Evolutionary conservation across 495 filamentous ascomycete genomes (phyloP), one percentile per base, ranked within the genome.

Genomic region (Neurospora sp.): DNA sequence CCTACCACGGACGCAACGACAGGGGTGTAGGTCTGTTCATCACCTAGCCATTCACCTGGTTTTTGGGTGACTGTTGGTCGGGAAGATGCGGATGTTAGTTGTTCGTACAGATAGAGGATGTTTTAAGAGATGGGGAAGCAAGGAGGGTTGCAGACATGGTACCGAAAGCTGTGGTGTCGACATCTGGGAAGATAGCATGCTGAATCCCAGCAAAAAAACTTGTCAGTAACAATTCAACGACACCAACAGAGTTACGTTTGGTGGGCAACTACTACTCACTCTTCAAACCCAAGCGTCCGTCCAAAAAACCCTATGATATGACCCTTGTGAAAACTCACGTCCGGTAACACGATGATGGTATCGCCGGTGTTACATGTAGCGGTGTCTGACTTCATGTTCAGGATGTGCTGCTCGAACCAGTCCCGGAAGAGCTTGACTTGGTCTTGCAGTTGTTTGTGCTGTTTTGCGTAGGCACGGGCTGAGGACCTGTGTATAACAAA

Each of bases 301-400:
- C 54, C 54, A 62, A 9, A 34, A 0, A 34, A 62, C 28, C 54
- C 54, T 19, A 34, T 19, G 0, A 62, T 62, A 62, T 62, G 28
- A 4, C 15, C 13, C 13, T 34, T 7, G 11, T 62, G 54, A 62
- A 62, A 62, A 34, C 28, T 34, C 3, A 73, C 74, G 15, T 73
- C 69, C 2, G 78, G 76, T 4, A 79, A 6, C 1, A 79, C 36
- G 66, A 78, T 73, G 8, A 79, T 69, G 62, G 73, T 75, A 21
- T 72, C 74, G 13, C 45, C 54, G 54, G 45, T 54, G 21, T 10
- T 5, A 38, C 37, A 38, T 13, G n/a, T 10, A 2, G 43, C 3
- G 19, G 42, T 43, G 42, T 43, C 42, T 24, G 37, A 8, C 37
- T 62, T 7, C n/a, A n/a, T n/a, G n/a, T n/a, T n/a, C n/a, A 79